phyloP scores from a whole-genome alignment of 1,284 basidiomycete genomes.

The Ceratobasidium sp. region DNA sequence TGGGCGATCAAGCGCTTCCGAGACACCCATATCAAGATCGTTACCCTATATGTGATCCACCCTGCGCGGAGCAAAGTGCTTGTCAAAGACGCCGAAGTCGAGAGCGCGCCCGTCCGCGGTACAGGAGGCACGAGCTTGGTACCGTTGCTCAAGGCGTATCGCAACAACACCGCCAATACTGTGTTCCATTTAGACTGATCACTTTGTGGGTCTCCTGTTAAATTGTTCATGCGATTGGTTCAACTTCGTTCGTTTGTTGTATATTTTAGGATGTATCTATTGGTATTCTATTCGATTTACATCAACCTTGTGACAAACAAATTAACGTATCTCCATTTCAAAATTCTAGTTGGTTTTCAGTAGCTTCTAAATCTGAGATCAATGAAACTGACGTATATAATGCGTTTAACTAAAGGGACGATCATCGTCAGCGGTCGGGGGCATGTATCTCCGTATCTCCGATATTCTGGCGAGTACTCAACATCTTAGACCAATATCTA shows the following conservation, averaged over 20 bases:
- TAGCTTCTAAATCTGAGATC: not conserved
- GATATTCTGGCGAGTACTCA: not conserved
- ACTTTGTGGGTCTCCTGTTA: not conserved
- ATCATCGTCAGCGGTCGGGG: no score
- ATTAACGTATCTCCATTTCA: not conserved
- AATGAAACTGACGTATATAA: not conserved
- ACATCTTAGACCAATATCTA: not conserved
- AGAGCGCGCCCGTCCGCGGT: conserved; percentile 55
- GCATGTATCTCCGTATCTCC: no score
- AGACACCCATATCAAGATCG: conserved; percentile 63
- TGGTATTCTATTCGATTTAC: not conserved
- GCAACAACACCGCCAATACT: conserved; percentile 36
- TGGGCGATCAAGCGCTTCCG: conserved; percentile 59
- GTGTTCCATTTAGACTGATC: not conserved
- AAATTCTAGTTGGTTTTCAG: not conserved
- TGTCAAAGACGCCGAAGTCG: conserved; percentile 33
- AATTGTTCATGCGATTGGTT: not conserved
- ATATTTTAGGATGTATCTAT: not conserved
- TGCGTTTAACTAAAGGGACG: no score
- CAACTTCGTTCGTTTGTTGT: not conserved
- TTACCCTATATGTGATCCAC: conserved; percentile 59
- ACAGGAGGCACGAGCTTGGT: conserved; percentile 62
- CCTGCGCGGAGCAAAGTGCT: conserved; percentile 49
- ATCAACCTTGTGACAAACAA: not conserved
- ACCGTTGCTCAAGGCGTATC: conserved; percentile 57